Conservation (phyloP, 192 early-diverging fungal genomes). For the Backusella psychrophila region DNA sequence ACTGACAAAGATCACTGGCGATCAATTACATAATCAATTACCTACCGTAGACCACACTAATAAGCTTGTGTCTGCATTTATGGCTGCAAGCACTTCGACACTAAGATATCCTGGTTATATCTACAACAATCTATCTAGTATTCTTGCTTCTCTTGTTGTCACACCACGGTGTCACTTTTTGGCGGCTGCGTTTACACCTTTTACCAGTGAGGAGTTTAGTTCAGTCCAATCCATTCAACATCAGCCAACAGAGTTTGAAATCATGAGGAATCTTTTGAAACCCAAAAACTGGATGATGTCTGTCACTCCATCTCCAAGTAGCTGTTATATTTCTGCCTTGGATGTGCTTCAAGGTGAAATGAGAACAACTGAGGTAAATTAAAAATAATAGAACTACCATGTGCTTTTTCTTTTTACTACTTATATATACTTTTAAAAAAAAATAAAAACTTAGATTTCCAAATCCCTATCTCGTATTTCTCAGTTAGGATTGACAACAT, state of each 20-base stretch:
- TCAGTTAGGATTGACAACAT: constrained; percentile 88
- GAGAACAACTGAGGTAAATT: constrained; percentile 87
- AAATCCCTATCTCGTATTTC: constrained; percentile 94
- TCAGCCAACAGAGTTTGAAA: constrained; percentile 96
- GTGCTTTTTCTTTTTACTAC: too few species aligned
- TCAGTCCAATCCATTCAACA: constrained; percentile 82
- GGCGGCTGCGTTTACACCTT: constrained; percentile 94
- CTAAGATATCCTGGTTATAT: constrained; percentile 98
- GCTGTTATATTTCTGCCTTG: constrained; percentile 95
- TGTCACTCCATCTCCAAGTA: constrained; percentile 81
- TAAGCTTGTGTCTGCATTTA: constrained; percentile 96
- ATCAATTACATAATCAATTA: constrained; percentile 88
- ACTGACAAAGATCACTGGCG: constrained; percentile 84
- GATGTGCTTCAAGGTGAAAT: constrained; percentile 99
- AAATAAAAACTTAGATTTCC: constrained; percentile 68
- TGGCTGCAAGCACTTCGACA: constrained; percentile 96
- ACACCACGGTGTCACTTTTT: constrained; percentile 97
- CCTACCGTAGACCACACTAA: constrained; percentile 95
- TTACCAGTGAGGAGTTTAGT: constrained; percentile 88
- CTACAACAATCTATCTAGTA: constrained; percentile 97
- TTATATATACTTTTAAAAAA: too few species aligned
- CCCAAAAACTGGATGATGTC: constrained; percentile 98
- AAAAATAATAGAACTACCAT: too few species aligned
- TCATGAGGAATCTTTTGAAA: constrained; percentile 94
- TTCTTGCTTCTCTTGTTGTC: constrained; percentile 92